Evolutionary conservation across 2,329 filamentous ascomycete species (phyloP).

Genomic region (Fusarium mexicanum): DNA sequence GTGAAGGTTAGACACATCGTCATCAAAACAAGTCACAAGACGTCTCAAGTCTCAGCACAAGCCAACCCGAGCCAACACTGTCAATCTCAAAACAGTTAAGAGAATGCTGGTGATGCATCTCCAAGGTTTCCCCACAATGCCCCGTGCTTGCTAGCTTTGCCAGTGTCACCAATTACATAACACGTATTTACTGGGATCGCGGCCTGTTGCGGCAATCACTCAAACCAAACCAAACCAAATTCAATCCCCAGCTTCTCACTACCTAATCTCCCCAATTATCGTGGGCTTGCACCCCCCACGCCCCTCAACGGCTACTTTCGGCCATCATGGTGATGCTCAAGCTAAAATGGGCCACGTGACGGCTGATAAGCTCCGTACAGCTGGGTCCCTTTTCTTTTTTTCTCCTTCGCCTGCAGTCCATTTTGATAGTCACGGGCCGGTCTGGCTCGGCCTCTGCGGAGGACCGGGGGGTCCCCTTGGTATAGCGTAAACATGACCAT

Average conservation of each 20-base stretch:
- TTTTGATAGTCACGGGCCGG: slow-evolving; percentile 23
- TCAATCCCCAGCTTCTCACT: slow-evolving; percentile 13
- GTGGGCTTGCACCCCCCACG: neutral
- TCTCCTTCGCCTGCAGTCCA: neutral
- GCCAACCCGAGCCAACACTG: neutral
- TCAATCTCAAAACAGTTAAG: slow-evolving; percentile 16
- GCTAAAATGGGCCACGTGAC: slow-evolving; percentile 38
- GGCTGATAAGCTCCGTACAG: slow-evolving; percentile 41
- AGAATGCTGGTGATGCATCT: slow-evolving; percentile 25
- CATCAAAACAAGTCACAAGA: slow-evolving; percentile 19
- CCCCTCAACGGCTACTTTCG: slow-evolving; percentile 42
- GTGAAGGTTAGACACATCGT: neutral
- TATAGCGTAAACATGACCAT: slow-evolving; percentile 14
- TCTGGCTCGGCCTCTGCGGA: slow-evolving; percentile 35
- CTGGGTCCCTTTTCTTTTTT: slow-evolving; percentile 10
- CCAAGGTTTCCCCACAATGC: slow-evolving; percentile 33
- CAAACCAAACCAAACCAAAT: neutral
- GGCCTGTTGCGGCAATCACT: slow-evolving; percentile 38
- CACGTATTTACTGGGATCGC: slow-evolving; percentile 26
- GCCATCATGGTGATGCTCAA: slow-evolving; percentile 8
- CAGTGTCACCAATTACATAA: slow-evolving; percentile 32
- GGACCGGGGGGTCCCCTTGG: neutral
- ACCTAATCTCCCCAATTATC: slow-evolving; percentile 28
- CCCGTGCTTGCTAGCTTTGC: slow-evolving; percentile 15
- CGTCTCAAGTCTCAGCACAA: slow-evolving; percentile 13